A percentile compares a stretch with the other conserved stretches of the same genome.
Evolutionary conservation across 352 stramenopile genomes (phyloP).

Genomic region (Phytopythium delawarense): DNA sequence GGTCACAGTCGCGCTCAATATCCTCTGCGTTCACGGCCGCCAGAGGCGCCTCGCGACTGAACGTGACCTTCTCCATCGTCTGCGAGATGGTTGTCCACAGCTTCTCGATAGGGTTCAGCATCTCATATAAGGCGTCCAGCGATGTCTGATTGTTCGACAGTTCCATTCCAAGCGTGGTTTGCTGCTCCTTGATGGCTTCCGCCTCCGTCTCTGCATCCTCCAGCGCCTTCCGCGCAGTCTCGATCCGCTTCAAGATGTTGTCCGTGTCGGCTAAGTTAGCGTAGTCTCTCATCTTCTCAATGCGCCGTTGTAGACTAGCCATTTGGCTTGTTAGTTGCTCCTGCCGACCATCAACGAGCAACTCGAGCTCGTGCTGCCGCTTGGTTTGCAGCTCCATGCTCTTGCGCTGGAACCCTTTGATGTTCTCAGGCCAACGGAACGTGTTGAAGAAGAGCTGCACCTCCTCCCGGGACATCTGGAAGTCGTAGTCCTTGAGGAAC

Average conservation of each 20-base stretch:
- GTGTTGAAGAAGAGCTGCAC: constrained; percentile 89
- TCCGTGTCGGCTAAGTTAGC: constrained; percentile 75
- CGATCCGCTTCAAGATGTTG: constrained; percentile 81
- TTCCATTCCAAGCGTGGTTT: constrained; percentile 81
- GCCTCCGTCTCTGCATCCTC: constrained; percentile 80
- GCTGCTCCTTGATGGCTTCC: constrained; percentile 85
- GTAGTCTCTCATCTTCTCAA: constrained; percentile 91
- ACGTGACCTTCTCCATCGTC: constrained; percentile 75
- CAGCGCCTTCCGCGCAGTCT: constrained; percentile 68
- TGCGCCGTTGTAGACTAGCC: constrained; percentile 68
- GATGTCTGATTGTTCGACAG: constrained; percentile 78
- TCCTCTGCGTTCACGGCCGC: constrained; percentile 80
- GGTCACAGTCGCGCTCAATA: constrained; percentile 82
- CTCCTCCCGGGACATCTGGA: constrained; percentile 84
- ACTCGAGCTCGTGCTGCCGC: constrained; percentile 85
- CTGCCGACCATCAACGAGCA: constrained; percentile 86
- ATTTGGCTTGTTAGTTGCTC: constrained; percentile 85
- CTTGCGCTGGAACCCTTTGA: constrained; percentile 90
- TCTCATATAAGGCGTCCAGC: constrained; percentile 72
- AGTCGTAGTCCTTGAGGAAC: constrained; percentile 89
- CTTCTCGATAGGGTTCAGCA: constrained; percentile 83
- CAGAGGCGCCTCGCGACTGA: constrained; percentile 57
- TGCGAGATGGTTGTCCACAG: constrained; percentile 83
- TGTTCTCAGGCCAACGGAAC: constrained; percentile 89
- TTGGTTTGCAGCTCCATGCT: constrained; percentile 89